Conservation (phyloP, 495 filamentous ascomycete genomes). For the Aspergillus steynii region DNA sequence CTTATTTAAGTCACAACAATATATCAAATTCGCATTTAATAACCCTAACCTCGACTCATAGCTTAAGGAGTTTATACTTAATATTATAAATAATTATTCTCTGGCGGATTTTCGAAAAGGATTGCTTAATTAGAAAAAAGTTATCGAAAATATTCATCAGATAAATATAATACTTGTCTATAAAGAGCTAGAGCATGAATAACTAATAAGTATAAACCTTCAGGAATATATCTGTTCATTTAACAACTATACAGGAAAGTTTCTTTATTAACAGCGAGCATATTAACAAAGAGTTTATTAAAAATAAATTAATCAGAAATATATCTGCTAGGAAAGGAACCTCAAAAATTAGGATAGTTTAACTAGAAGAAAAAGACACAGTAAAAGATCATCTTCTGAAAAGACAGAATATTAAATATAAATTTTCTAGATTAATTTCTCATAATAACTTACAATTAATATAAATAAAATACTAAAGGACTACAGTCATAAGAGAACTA, state of each 20-base stretch:
- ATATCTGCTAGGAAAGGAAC: not conserved
- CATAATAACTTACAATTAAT: no score
- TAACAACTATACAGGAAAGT: not conserved
- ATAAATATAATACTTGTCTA: not conserved
- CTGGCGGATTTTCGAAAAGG: not conserved
- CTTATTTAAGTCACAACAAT: not conserved
- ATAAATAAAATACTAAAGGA: no score
- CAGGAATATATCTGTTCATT: not conserved
- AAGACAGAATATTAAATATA: not conserved
- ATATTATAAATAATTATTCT: not conserved
- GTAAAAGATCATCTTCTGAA: not conserved
- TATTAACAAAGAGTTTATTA: no score
- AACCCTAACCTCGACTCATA: not conserved
- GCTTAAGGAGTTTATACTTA: not conserved
- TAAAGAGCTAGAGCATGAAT: not conserved
- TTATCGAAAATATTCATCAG: conserved; percentile 1
- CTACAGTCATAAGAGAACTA: no score
- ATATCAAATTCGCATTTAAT: not conserved
- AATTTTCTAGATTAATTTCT: no score
- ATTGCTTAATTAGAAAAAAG: not conserved
- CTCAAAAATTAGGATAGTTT: not conserved
- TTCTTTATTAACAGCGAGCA: not conserved
- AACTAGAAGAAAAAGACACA: not conserved
- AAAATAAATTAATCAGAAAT: no score
- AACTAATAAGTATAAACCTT: not conserved